Evolutionary conservation across 495 filamentous ascomycete species (phyloP).

Genomic region (Talaromyces proteolyticus): DNA sequence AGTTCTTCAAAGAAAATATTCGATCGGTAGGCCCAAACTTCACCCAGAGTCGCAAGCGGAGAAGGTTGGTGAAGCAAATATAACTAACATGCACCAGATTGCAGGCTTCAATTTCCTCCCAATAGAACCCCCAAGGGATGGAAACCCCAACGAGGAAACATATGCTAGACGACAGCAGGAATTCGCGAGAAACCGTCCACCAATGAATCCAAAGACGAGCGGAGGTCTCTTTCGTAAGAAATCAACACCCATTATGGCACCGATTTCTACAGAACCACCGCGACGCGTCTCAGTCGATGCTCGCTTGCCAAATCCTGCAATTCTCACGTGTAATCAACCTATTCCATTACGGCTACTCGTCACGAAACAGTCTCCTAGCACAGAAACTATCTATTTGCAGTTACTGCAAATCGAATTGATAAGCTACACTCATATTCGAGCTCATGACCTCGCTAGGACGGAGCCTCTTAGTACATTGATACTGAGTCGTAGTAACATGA

Average conservation of each 20-base stretch:
- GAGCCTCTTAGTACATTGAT: conserved; percentile 67
- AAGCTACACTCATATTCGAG: conserved; percentile 69
- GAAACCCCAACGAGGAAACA: conserved; percentile 64
- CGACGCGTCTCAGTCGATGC: conserved; percentile 65
- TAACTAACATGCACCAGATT: conserved; percentile 37
- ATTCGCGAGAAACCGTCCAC: conserved; percentile 47
- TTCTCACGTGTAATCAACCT: conserved; percentile 81
- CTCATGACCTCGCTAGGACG: conserved; percentile 60
- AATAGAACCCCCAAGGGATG: conserved; percentile 78
- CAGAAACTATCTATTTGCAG: conserved; percentile 63
- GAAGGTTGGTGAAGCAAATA: too few species aligned
- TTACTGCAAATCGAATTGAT: conserved; percentile 76
- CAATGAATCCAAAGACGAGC: conserved; percentile 39
- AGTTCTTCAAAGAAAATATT: conserved; percentile 83
- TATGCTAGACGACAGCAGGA: conserved; percentile 78
- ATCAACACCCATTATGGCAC: conserved; percentile 13
- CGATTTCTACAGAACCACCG: conserved; percentile 14
- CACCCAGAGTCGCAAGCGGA: too few species aligned
- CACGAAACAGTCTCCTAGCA: conserved; percentile 61
- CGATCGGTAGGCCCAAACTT: conserved; percentile 53
- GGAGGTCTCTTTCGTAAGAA: conserved; percentile 48
- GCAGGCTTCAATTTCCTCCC: conserved; percentile 76
- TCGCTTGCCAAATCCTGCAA: conserved; percentile 79
- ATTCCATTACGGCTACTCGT: conserved; percentile 75
- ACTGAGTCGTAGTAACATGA: conserved; percentile 59